A percentile compares a stretch with the other conserved stretches of the same genome.
phyloP scores from a whole-genome alignment of 768 basidiomycete species.

The Lactarius evosmus region DNA sequence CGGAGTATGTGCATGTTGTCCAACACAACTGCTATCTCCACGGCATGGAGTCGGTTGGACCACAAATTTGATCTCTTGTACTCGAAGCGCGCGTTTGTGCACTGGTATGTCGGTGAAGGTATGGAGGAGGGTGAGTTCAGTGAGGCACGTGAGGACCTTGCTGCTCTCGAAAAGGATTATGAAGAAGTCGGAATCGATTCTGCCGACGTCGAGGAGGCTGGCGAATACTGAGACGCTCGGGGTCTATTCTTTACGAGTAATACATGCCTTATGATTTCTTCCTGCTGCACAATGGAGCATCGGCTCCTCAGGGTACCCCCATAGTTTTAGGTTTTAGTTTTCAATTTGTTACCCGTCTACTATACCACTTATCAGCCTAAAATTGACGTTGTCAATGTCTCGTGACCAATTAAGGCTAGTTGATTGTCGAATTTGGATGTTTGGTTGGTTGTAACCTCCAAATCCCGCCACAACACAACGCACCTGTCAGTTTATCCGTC shows the following conservation, averaged over 20 bases:
- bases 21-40: conserved; percentile 70
- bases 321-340: conserved; percentile 16
- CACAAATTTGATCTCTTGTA: conserved; percentile 80
- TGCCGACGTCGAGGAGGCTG: conserved; percentile 49
- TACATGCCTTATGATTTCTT: conserved; percentile 13
- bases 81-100: conserved; percentile 55
- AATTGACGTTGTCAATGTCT: conserved; percentile 6
- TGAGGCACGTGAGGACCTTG: conserved; percentile 97
- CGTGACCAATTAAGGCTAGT: neutral
- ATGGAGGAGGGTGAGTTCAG: conserved; percentile 97
- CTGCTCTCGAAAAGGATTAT: conserved; percentile 98
- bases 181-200: conserved; percentile 72
- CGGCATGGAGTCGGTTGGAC: conserved; percentile 71
- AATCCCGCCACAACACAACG: neutral
- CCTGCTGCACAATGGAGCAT: conserved; percentile 36
- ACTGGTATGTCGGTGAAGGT: conserved; percentile 73
- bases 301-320: conserved; percentile 21
- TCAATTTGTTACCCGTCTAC: conserved; percentile 7
- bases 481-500: neutral
- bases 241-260: conserved; percentile 9
- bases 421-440: neutral
- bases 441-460: conserved; percentile 5
- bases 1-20: conserved; percentile 77
- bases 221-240: conserved; percentile 41
- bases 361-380: conserved; percentile 16